Percentiles rank a stretch among this genome's conserved stretches.
These are phyloP conservation scores for Aspergillus tanneri DNA, from an alignment of 2,329 filamentous ascomycete genomes.

Conservation along the genomic window DNA sequence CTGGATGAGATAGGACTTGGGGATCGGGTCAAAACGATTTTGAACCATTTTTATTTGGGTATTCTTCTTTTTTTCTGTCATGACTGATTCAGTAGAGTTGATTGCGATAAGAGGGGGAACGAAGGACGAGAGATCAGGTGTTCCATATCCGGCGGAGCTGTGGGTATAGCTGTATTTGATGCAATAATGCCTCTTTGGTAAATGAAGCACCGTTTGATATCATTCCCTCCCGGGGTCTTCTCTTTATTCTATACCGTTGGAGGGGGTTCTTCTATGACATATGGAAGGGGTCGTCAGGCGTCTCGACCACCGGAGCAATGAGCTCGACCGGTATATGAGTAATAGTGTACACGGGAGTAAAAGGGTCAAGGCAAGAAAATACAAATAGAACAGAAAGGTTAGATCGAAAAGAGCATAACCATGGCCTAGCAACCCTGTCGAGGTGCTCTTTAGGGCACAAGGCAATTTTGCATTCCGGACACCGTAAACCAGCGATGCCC, in stretches of 20 bases:
- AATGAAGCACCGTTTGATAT: slow-evolving; percentile 17
- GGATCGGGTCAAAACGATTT: slow-evolving; percentile 1
- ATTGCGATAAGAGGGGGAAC: slow-evolving; percentile 6
- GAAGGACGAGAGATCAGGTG: slow-evolving; percentile 8
- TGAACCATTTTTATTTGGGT: slow-evolving; percentile 11
- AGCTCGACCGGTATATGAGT: too few species aligned
- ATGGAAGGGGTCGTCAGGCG: background rate
- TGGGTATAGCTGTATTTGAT: slow-evolving; percentile 19
- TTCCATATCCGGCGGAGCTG: slow-evolving; percentile 5
- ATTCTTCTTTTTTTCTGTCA: slow-evolving; percentile 12
- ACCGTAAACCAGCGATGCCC: slow-evolving; percentile 3
- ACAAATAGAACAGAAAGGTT: too few species aligned
- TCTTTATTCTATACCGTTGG: slow-evolving; percentile 2
- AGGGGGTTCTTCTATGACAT: background rate
- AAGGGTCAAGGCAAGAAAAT: too few species aligned
- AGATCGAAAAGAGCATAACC: too few species aligned
- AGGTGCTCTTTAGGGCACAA: too few species aligned
- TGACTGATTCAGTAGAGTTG: slow-evolving; percentile 18
- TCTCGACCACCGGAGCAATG: too few species aligned
- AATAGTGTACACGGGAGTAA: too few species aligned
- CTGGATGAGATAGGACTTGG: background rate
- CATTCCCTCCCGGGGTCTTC: background rate
- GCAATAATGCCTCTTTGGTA: slow-evolving; percentile 22
- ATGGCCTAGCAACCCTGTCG: too few species aligned
- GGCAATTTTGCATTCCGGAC: background rate